These are phyloP conservation scores for Mycena kentingensis DNA, from an alignment of 768 basidiomycete genomes.

Conservation along the genomic window DNA sequence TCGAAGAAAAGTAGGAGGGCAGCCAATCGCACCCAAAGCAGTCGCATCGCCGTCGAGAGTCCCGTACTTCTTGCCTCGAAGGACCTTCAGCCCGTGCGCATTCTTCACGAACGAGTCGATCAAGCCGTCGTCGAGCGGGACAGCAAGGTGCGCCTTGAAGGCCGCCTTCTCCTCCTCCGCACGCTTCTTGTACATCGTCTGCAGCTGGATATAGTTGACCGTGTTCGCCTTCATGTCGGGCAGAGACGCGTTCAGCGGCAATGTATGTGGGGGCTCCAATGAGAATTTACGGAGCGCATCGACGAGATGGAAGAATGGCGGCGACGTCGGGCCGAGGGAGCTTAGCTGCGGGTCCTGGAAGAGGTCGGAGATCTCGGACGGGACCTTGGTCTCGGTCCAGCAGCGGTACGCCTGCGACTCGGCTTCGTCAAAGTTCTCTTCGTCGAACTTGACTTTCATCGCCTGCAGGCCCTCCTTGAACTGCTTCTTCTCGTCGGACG, in stretches of 20 bases:
- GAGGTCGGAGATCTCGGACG: slow-evolving; percentile 63
- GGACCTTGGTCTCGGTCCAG: slow-evolving; percentile 65
- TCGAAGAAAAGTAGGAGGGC: slow-evolving; percentile 7
- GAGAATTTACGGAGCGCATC: slow-evolving; percentile 70
- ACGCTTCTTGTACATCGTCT: slow-evolving; percentile 79
- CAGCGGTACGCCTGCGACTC: slow-evolving; percentile 83
- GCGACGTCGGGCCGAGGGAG: slow-evolving; percentile 43
- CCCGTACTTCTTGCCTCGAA: slow-evolving; percentile 67
- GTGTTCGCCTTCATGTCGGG: slow-evolving; percentile 98
- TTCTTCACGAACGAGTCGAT: slow-evolving; percentile 81
- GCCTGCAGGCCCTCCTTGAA: slow-evolving; percentile 72
- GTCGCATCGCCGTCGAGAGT: slow-evolving; percentile 50
- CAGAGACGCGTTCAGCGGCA: slow-evolving; percentile 84
- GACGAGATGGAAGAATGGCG: slow-evolving; percentile 79
- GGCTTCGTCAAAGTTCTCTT: slow-evolving; percentile 98
- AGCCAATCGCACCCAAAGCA: slow-evolving; percentile 46
- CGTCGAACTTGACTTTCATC: slow-evolving; percentile 76
- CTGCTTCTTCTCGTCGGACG: slow-evolving; percentile 66
- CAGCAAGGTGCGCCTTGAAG: slow-evolving; percentile 52
- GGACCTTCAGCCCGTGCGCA: slow-evolving; percentile 67
- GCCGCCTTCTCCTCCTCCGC: slow-evolving; percentile 68
- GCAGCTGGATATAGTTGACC: slow-evolving; percentile 76
- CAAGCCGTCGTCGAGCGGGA: slow-evolving; percentile 49
- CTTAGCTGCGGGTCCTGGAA: slow-evolving; percentile 62
- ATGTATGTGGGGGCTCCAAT: slow-evolving; percentile 54